Evolutionary conservation across 352 stramenopile genomes (phyloP), one percentile per base, ranked within the genome.

Genomic region (Pythium monospermum): DNA sequence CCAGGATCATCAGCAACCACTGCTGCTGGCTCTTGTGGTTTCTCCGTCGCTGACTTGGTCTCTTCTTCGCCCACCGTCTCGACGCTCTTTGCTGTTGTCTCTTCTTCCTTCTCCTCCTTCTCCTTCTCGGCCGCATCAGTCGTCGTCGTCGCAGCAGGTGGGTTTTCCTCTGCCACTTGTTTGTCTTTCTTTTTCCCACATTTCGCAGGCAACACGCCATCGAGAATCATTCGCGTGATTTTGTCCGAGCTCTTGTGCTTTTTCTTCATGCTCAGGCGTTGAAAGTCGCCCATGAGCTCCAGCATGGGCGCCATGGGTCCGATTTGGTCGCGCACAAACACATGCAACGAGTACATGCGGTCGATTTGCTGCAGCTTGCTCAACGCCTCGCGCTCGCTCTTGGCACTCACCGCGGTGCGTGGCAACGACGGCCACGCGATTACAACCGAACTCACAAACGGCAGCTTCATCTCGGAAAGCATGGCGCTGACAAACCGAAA

Each of bases 331-430:
- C 43, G 44, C 8, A 83, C 68, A 55, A 83, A 73, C 16, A 63
- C 31, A 12, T 54, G 49, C 13, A 86, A n/a, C 26, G 55, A 61
- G 18, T 66, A 79, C 71, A 93, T 80, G 5, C 70, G 71, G 22
- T 93, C 83, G 19, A 91, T 79, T 49, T 91, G 80, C 40, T 84
- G 66, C 18, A 93, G 46, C 35, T 75, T 83, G 16, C 45, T 35
- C 11, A 53, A 59, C 1, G 73, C 68, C 0, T 71, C 66, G 26
- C 80, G 79, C 47, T 83, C 67, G 25, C 44, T 50, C 61, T 69
- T 64, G 1, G 21, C 11, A 35, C 33, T 60, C 7, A 21, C 12
- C 1, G 53, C 48, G 1, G 32, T 52, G 6, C 25, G 53, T 36
- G 18, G 6, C 1, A 64, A 30, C 6, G 35, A 36, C 4, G 37